Conservation (phyloP, 2,329 filamentous ascomycete genomes). For the Colletotrichum limetticola region DNA sequence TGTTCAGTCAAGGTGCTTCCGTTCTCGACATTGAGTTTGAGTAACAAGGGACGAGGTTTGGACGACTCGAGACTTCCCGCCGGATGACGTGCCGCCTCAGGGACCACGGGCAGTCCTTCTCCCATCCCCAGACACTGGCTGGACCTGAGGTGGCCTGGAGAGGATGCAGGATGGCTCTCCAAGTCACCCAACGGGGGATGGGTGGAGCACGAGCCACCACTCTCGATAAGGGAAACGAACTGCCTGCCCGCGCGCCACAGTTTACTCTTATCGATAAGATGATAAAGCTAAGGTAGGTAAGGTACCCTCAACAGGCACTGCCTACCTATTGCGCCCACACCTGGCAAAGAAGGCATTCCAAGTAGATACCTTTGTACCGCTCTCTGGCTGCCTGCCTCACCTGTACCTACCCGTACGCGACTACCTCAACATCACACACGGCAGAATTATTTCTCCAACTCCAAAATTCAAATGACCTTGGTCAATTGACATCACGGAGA, state of each 20-base stretch:
- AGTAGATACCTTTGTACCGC: background rate
- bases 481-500: background rate
- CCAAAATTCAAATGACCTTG: background rate
- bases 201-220: background rate
- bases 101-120: constrained; percentile 1
- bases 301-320: background rate
- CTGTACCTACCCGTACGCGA: background rate
- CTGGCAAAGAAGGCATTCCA: too few species aligned
- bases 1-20: background rate
- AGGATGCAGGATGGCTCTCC: background rate
- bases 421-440: background rate
- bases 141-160: background rate
- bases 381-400: constrained; percentile 1
- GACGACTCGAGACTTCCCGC: constrained; percentile 14
- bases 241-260: too few species aligned
- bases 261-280: constrained; percentile 4
- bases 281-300: background rate
- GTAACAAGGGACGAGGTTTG: background rate
- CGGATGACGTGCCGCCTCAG: constrained; percentile 18
- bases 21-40: constrained; percentile 21
- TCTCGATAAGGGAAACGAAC: background rate
- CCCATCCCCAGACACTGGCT: background rate
- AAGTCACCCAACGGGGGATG: background rate
- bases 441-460: constrained; percentile 4
- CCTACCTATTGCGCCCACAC: background rate